Evolutionary conservation across 2,329 filamentous ascomycete species (phyloP).

Genomic region (Grosmannia serpens): DNA sequence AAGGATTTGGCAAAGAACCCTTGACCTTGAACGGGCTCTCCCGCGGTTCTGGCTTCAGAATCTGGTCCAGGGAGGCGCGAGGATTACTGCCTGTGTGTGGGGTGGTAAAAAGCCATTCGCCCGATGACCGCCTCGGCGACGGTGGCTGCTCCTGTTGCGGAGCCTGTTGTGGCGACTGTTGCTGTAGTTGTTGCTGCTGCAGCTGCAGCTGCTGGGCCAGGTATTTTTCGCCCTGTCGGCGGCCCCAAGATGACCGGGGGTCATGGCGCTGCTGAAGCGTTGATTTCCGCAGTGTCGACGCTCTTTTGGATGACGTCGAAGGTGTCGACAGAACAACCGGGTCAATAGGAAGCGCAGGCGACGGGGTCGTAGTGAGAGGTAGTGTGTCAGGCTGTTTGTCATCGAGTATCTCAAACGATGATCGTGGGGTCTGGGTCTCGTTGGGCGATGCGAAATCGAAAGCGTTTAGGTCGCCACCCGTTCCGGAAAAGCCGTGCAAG

Average conservation of each 20-base stretch:
- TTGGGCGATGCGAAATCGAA: conserved; percentile 43
- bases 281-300: conserved; percentile 71
- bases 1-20: conserved; percentile 39
- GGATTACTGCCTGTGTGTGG: conserved; percentile 51
- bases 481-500: conserved; percentile 60
- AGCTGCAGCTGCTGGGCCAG: conserved; percentile 33
- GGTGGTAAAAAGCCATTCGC: conserved; percentile 28
- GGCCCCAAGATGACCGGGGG: conserved; percentile 53
- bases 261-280: conserved; percentile 76
- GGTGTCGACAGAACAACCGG: conserved; percentile 32
- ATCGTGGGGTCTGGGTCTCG: conserved; percentile 19
- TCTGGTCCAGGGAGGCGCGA: conserved; percentile 70
- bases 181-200: conserved; percentile 34
- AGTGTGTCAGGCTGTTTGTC: conserved; percentile 38
- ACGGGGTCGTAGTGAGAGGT: conserved; percentile 4
- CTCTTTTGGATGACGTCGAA: conserved; percentile 51
- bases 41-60: conserved; percentile 50
- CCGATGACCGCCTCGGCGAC: conserved; percentile 4
- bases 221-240: conserved; percentile 45
- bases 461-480: conserved; percentile 57
- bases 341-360: conserved; percentile 25
- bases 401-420: conserved; percentile 36
- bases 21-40: conserved; percentile 54
- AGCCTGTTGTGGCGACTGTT: conserved; percentile 4
- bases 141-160: neutral